phyloP scores from a whole-genome alignment of 306 rosid genomes.

The Oemleria cerasiformis region DNA sequence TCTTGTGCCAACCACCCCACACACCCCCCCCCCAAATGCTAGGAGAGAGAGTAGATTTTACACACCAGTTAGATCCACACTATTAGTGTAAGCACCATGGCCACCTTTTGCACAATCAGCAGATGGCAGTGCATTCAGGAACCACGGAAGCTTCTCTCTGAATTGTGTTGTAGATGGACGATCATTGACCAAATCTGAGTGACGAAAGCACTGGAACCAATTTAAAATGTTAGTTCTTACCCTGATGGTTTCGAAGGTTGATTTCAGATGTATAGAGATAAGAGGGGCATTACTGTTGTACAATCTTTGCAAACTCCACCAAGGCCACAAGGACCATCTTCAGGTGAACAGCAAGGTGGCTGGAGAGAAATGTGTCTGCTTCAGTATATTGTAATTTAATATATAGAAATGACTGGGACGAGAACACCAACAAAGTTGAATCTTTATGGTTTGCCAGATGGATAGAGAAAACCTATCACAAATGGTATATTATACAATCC shows the following conservation, averaged over 20 bases:
- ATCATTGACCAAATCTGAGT: slow-evolving; percentile 79
- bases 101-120: slow-evolving; percentile 99
- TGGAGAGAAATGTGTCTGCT: slow-evolving; percentile 39
- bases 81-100: slow-evolving; percentile 97
- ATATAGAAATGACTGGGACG: slow-evolving; percentile 21
- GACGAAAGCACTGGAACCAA: slow-evolving; percentile 84
- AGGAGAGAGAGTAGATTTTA: slow-evolving; percentile 15
- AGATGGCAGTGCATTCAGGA: slow-evolving; percentile 90
- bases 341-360: slow-evolving; percentile 92
- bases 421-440: background rate
- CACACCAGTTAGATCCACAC: slow-evolving; percentile 85
- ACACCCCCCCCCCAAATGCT: too few relatives aligned
- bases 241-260: slow-evolving; percentile 1
- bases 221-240: slow-evolving; percentile 35
- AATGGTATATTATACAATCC: background rate
- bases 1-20: too few relatives aligned
- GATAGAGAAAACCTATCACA: background rate
- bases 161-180: slow-evolving; percentile 92
- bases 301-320: slow-evolving; percentile 93
- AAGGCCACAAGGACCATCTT: slow-evolving; percentile 77
- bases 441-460: background rate
- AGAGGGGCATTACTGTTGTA: slow-evolving; percentile 70
- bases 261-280: slow-evolving; percentile 16
- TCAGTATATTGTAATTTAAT: slow-evolving; percentile 26
- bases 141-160: slow-evolving; percentile 98